Percentiles rank a stretch among this genome's conserved stretches.
Conservation (phyloP, 305 asterid species). For the Fraxinus dipetala region DNA sequence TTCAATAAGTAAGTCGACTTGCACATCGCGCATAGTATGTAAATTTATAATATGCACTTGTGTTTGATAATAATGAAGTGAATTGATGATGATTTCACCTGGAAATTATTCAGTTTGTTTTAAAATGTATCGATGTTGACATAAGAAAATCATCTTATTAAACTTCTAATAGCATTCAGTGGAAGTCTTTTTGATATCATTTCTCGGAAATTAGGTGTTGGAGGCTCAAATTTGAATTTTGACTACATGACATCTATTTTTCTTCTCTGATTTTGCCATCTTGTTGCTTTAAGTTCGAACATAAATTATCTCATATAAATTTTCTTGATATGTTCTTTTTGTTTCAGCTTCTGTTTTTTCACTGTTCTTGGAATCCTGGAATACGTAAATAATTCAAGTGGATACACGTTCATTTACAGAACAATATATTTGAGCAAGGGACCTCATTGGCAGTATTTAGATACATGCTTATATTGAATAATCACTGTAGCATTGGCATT, state of each 20-base stretch:
- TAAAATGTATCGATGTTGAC: neutral
- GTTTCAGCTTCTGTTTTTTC: neutral
- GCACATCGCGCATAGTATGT: neutral
- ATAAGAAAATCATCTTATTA: neutral
- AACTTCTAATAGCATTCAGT: neutral
- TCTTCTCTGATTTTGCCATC: neutral
- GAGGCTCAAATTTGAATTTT: neutral
- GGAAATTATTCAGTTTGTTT: neutral
- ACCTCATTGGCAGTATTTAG: neutral
- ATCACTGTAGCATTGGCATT: neutral
- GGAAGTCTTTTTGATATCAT: neutral
- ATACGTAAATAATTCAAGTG: neutral
- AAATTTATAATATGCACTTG: neutral
- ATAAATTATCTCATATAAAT: neutral
- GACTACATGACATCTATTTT: neutral
- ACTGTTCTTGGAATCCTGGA: neutral
- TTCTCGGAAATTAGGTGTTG: neutral
- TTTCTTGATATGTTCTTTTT: neutral
- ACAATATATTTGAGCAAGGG: neutral
- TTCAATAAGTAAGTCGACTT: constrained; percentile 63
- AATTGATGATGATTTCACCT: neutral
- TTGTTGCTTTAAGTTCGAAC: neutral
- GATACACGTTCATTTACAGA: neutral
- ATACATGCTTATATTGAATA: neutral
- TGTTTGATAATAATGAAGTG: neutral